A percentile compares a stretch with the other conserved stretches of the same genome.
phyloP scores from a whole-genome alignment of 2,329 filamentous ascomycete species.

The Colletotrichum sidae region DNA sequence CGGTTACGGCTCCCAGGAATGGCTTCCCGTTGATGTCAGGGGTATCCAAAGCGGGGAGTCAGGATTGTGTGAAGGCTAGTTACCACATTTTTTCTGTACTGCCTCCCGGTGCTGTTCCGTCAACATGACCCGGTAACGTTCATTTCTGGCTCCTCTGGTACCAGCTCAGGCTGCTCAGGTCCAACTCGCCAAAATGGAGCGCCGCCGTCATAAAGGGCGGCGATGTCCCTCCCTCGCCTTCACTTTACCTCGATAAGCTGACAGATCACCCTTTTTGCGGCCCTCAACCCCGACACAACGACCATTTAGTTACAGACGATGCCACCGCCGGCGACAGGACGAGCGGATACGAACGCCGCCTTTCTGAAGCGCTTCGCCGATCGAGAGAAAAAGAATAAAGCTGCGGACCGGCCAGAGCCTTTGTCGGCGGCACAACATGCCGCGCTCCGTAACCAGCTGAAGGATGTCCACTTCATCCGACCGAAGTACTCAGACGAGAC shows the following conservation, averaged over 20 bases:
- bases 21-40: neutral
- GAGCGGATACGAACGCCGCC: neutral
- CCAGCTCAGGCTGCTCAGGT: too few species aligned
- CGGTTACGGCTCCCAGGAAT: neutral
- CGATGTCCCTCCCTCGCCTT: too few species aligned
- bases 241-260: too few species aligned
- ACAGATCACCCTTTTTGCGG: too few species aligned
- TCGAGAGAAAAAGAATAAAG: neutral
- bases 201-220: too few species aligned
- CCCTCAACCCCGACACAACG: neutral
- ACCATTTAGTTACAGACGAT: neutral
- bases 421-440: neutral
- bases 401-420: neutral
- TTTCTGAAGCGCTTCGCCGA: neutral
- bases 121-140: too few species aligned
- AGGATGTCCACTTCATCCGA: constrained; percentile 39
- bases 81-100: too few species aligned
- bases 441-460: constrained; percentile 36
- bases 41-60: neutral
- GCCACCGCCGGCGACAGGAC: neutral
- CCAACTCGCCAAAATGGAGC: too few species aligned
- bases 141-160: too few species aligned
- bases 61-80: too few species aligned
- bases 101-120: too few species aligned
- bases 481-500: constrained; percentile 39